Base-by-base conservation (phyloP, 768 basidiomycete species). In the Nidularia sp. region DNA sequence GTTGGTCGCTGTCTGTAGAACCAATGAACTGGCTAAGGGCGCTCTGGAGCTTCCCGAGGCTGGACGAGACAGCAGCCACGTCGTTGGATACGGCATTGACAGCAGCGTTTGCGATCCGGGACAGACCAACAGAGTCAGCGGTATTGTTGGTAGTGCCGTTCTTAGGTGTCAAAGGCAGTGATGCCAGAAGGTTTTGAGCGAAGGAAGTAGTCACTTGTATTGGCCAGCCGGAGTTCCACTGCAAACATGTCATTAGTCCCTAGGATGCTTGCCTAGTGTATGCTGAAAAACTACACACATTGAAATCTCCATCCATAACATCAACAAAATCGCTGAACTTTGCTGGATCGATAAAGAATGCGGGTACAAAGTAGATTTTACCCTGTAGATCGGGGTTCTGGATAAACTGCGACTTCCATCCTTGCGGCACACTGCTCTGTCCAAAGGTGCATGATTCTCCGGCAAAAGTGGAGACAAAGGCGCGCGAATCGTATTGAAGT, bases 151-250 rank as follows among this genome's bases (percentile, higher is more conserved):
- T 7, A 48, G 47, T 15, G 15, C 13, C 8, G 36, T 8, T n/a
- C 9, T 39, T 39, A n/a, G 36, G 9, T n/a, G 9, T 12, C 6
- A 35, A 49, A 31, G 57, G 53, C 39, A 49, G 55, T 49, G 56
- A 61, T 50, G 62, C 49, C 49, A 69, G 34, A 48, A 67, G 60
- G n/a, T 65, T 57, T 36, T 70, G 58, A 6, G 71, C 73, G 49
- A 72, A 74, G 29, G 66, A 61, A 6, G 70, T 65, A 3, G 75
- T 85, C 8, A 88, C 65, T 65, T 85, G 65, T 54, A 76, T 76
- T 2, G 91, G 89, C 91, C 91, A 93, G 35, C 75, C 91, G 29
- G 79, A 78, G 63, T 93, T 89, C 86, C 86, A 93, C 82, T 86
- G 45, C n/a, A 31, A 53, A 15, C 35, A 46, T 29, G 8, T 53